A percentile compares a stretch with the other conserved stretches of the same genome.
phyloP scores from a whole-genome alignment of 164 flowering plant genomes.

The Annona cherimola region DNA sequence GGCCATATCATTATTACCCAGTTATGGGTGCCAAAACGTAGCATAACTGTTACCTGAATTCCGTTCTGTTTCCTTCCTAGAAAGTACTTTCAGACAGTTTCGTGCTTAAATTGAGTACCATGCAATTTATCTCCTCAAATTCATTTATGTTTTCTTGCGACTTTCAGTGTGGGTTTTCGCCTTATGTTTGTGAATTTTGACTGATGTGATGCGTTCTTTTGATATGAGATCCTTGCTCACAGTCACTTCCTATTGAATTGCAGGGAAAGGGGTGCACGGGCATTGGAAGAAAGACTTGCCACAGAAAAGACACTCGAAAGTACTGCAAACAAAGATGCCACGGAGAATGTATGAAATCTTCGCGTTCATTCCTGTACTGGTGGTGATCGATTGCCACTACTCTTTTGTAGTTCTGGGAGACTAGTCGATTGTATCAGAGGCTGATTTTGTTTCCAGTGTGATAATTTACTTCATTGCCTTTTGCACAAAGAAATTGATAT shows the following conservation, averaged over 20 bases:
- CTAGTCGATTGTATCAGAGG: no score
- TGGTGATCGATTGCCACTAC: no score
- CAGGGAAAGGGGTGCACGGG: conserved; percentile 95
- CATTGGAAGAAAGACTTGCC: conserved; percentile 90
- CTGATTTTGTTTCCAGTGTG: no score
- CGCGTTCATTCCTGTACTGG: no score
- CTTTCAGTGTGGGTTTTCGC: background rate
- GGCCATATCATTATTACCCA: no score
- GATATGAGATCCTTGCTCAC: background rate
- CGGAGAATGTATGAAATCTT: conserved; percentile 48
- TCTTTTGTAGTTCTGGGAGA: no score
- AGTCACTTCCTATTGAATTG: conserved; percentile 6
- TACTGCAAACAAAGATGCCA: conserved; percentile 49
- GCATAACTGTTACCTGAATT: background rate
- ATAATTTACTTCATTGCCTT: no score
- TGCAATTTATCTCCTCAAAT: background rate
- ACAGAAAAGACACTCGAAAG: conserved; percentile 41
- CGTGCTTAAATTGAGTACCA: background rate
- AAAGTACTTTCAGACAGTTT: background rate
- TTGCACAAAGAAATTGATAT: no score
- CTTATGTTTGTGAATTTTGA: background rate
- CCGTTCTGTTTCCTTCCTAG: background rate
- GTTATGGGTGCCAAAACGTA: background rate
- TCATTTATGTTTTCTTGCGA: background rate
- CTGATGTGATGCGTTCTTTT: background rate